These are phyloP conservation scores for Amniculicola lignicola DNA, from an alignment of 495 filamentous ascomycete genomes.

Conservation along the genomic window DNA sequence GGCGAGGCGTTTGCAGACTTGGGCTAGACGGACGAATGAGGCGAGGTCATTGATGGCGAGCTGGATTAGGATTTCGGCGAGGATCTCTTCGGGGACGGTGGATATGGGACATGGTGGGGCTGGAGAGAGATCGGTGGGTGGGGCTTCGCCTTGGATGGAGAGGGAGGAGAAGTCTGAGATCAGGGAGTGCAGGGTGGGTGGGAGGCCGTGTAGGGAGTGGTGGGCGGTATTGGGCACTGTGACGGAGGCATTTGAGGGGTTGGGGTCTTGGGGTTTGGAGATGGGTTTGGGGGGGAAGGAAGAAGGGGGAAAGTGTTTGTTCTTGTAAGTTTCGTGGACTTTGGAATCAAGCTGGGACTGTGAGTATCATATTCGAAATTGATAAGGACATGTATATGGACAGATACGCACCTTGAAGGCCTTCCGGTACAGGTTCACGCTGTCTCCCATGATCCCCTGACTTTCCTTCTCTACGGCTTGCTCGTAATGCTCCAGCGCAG, in stretches of 20 bases:
- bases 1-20: slow-evolving; percentile 83
- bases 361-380: slow-evolving; percentile 4
- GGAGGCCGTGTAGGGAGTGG: slow-evolving; percentile 55
- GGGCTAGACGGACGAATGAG: slow-evolving; percentile 70
- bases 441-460: slow-evolving; percentile 83
- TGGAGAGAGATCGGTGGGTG: slow-evolving; percentile 61
- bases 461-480: slow-evolving; percentile 83
- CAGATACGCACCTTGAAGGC: slow-evolving; percentile 67
- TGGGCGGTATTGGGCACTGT: slow-evolving; percentile 56
- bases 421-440: slow-evolving; percentile 80
- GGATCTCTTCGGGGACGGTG: slow-evolving; percentile 73
- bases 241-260: slow-evolving; percentile 53
- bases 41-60: slow-evolving; percentile 75
- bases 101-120: slow-evolving; percentile 75
- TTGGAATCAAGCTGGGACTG: slow-evolving; percentile 66
- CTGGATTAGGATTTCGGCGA: slow-evolving; percentile 68
- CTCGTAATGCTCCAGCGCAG: slow-evolving; percentile 92
- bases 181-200: slow-evolving; percentile 58
- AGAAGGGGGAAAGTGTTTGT: slow-evolving; percentile 79
- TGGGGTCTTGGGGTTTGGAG: slow-evolving; percentile 40
- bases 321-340: slow-evolving; percentile 81
- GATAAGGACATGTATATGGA: not conserved
- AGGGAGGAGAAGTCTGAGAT: slow-evolving; percentile 69
- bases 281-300: slow-evolving; percentile 54
- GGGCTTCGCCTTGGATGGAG: slow-evolving; percentile 58